Evolutionary conservation across 345 rosid genomes (phyloP).

Genomic region (Arabidopsis thaliana): TAIR10.1 NC_003070.9:6933501-6934000

Average conservation of each 20-base stretch:
- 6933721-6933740: conserved; percentile 64
- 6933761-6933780: conserved; percentile 45
- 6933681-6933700: conserved; percentile 55
- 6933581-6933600: conserved; percentile 58
- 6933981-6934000: conserved; percentile 77
- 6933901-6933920: conserved; percentile 57
- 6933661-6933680: conserved; percentile 7
- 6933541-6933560: conserved; percentile 62
- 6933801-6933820: background rate
- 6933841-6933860: conserved; percentile 14
- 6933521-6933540: conserved; percentile 50
- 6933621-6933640: background rate
- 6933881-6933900: conserved; percentile 38
- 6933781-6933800: background rate
- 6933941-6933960: conserved; percentile 59
- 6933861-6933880: conserved; percentile 31
- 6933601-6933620: conserved; percentile 43
- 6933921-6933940: conserved; percentile 60
- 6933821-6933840: background rate
- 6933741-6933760: conserved; percentile 47
- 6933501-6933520: conserved; percentile 56
- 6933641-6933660: conserved; percentile 15
- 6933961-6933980: conserved; percentile 59
- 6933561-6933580: conserved; percentile 61
- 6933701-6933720: conserved; percentile 67